phyloP scores from a whole-genome alignment of 2,329 filamentous ascomycete species.

The Septoria linicola region DNA sequence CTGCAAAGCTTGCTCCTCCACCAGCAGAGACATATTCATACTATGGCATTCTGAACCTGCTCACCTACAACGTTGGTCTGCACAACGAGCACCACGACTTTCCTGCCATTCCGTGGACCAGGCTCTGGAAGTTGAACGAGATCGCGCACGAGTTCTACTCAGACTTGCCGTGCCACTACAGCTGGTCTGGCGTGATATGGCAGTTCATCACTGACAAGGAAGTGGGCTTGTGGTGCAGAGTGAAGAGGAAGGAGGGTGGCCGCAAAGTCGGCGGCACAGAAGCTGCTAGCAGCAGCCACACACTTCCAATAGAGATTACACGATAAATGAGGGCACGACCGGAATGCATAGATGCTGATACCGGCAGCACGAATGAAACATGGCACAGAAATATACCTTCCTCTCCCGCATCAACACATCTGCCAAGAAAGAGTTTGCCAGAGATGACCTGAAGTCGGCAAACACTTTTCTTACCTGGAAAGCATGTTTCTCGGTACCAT shows the following conservation, averaged over 20 bases:
- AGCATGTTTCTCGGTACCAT: no score
- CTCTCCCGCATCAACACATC: no score
- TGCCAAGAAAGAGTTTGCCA: no score
- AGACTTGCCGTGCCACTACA: slow-evolving; percentile 78
- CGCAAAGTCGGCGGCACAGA: slow-evolving; percentile 52
- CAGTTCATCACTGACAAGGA: slow-evolving; percentile 89
- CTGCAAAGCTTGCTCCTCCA: slow-evolving; percentile 45
- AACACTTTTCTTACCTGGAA: no score
- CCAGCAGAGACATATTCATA: slow-evolving; percentile 96
- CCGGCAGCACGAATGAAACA: not conserved
- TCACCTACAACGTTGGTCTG: slow-evolving; percentile 95
- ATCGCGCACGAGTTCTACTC: slow-evolving; percentile 91
- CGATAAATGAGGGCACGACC: slow-evolving; percentile 3
- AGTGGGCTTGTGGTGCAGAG: slow-evolving; percentile 85
- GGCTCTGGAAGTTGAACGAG: slow-evolving; percentile 70
- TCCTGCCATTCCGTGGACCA: slow-evolving; percentile 92
- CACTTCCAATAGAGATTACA: slow-evolving; percentile 20
- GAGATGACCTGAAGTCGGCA: no score
- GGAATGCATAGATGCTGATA: not conserved
- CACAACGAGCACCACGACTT: slow-evolving; percentile 99
- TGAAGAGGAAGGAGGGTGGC: slow-evolving; percentile 83
- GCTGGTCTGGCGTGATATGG: slow-evolving; percentile 93
- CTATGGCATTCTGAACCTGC: slow-evolving; percentile 85
- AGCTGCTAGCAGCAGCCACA: slow-evolving; percentile 13
- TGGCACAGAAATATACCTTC: not conserved